Evolutionary conservation across 768 basidiomycete species (phyloP), one percentile per base, ranked within the genome.

Genomic region (Glaciozyma martinii): DNA sequence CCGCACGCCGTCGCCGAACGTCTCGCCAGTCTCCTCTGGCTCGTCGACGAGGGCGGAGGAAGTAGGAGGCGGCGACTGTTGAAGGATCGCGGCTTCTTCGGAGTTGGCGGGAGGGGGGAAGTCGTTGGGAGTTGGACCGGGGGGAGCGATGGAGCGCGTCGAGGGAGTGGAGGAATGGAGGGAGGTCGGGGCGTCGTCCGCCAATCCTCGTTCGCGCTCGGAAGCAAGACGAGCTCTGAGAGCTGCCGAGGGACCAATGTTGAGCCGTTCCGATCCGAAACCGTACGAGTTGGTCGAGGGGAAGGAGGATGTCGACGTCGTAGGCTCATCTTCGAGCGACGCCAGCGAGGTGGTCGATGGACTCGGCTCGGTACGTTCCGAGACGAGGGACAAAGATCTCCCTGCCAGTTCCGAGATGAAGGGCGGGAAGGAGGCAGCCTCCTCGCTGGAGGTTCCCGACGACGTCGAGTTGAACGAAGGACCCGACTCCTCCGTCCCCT

Each of bases 1-100:
- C 21, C 67, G 61, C 1, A 65, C 55, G 1, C 67, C 67, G 44
- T 68, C 67, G 55, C 55, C 55, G 32, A 40, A 56, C 37, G 37
- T 40, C 37, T 40, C 37, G 49, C n/a, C 49, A 10, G 55, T 33
- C 19, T 5, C 23, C 32, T 15, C 15, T 12, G 27, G 52, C 7
- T 47, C 63, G 19, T 54, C 53, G 53, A 30, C 37, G 10, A 32
- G 54, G 23, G 44, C 32, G 9, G 44, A 21, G 12, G 8, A 33
- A 13, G 44, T 29, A 27, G 13, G 27, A 19, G 42, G 18, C 1
- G 54, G 23, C 0, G 44, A n/a, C 2, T 23, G 19, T 1, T 42
- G 21, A 43, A 23, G 15, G 37, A 40, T 33, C 12, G 33, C 55
- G 23, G 33, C 23, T 23, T 30, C 18, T 13, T 40, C 37, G 12